Evolutionary conservation across 371 early-diverging fungal genomes (phyloP), one percentile per base, ranked within the genome.

Genomic region (Rhizopus microsporus): DNA sequence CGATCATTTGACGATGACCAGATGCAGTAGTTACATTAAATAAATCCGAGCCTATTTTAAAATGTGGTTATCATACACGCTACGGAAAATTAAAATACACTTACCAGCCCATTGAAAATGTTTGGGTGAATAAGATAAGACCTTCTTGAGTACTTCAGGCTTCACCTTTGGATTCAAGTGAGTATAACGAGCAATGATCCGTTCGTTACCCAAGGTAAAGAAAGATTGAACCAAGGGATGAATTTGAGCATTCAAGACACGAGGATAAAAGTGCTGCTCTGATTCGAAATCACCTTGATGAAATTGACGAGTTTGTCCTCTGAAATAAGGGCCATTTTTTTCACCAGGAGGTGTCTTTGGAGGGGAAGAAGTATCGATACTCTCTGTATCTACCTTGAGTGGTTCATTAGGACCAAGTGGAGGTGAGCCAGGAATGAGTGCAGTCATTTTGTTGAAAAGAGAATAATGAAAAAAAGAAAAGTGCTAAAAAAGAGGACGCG

Each of bases 1-100:
- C 89, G 68, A 95, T 93, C 96, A 95, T 95, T 73, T 94, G 94
- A 40, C 93, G 88, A 61, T 90, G 90, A 10, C 96, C 96, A 46
- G 75, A 77, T 1, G 88, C 81, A 8, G 92, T 93, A 2, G 94
- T 94, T 46, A 94, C 94, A 74, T 93, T 93, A 70, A 95, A 93
- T 51, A 95, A 74, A 77, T 95, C 96, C 3, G 91, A 92, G 8
- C 93, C 67, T 66, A 58, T 32, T 10, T 16, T 39, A 16, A 44
- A 29, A 42, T 42, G 6, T 6, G 15, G n/a, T 42, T 2, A 10
- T 3, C 13, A 2, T 12, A 37, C 12, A 42, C n/a, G 10, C 13
- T 7, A 29, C 13, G 10, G 1, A 32, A 33, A 9, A 13, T 12
- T 43, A 7, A 0, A 1, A 10, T 32, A 17, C 6, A 31, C 39